These are phyloP conservation scores for Fagopyrum esculentum DNA, from an alignment of 148 eudicot species.

Conservation along the genomic window DNA sequence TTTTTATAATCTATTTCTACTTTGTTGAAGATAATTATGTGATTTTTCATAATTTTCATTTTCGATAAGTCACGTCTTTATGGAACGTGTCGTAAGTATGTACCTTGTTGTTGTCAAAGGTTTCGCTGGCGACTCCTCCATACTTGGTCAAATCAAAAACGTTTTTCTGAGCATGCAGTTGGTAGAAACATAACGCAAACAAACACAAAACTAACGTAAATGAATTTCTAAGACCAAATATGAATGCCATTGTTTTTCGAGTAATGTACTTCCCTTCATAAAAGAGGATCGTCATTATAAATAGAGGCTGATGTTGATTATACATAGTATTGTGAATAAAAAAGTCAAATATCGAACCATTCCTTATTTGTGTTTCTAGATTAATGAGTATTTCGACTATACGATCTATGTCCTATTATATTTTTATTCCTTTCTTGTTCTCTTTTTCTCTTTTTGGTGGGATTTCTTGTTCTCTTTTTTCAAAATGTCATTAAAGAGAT, in stretches of 20 bases:
- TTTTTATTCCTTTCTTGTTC: too few relatives aligned
- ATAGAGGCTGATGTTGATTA: not conserved
- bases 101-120: constrained; percentile 20
- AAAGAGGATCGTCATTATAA: too few relatives aligned
- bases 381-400: not conserved
- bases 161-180: constrained; percentile 22
- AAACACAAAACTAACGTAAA: not conserved
- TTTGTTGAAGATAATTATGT: too few relatives aligned
- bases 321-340: not conserved
- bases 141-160: constrained; percentile 24
- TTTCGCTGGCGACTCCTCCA: constrained; percentile 22
- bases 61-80: too few relatives aligned
- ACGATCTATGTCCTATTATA: too few relatives aligned
- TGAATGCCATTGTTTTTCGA: not conserved
- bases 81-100: not conserved
- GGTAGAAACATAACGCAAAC: constrained; percentile 12
- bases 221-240: not conserved
- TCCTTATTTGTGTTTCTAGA: not conserved
- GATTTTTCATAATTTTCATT: too few relatives aligned
- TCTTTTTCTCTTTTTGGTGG: too few relatives aligned
- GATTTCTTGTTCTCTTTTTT: too few relatives aligned
- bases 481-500: too few relatives aligned
- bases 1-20: too few relatives aligned
- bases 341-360: not conserved
- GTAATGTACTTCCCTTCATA: too few relatives aligned